A percentile compares a stretch with the other conserved stretches of the same genome.
These are phyloP conservation scores for Calophaca sinica DNA, from an alignment of 306 rosid species.

Conservation along the genomic window DNA sequence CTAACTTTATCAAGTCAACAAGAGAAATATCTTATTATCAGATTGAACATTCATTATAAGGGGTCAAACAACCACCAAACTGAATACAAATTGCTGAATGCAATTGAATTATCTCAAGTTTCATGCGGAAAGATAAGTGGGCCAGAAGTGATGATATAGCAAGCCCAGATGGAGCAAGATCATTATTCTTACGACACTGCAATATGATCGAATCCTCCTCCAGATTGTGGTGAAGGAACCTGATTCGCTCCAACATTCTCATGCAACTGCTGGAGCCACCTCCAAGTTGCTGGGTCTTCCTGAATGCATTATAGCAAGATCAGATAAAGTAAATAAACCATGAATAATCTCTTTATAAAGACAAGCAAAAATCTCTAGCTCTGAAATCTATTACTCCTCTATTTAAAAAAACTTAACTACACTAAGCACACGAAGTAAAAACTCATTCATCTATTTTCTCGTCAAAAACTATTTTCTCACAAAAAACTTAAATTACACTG, in stretches of 20 bases:
- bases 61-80: neutral
- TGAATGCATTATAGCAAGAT: slow-evolving; percentile 42
- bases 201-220: slow-evolving; percentile 67
- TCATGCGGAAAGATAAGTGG: neutral
- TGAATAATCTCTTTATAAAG: neutral
- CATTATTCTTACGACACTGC: slow-evolving; percentile 45
- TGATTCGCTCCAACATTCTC: slow-evolving; percentile 62
- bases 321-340: neutral
- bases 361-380: neutral
- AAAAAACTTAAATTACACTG: no score
- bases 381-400: neutral
- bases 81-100: neutral
- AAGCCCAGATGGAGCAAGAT: slow-evolving; percentile 20
- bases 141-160: neutral
- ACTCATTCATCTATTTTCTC: no score
- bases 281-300: slow-evolving; percentile 84
- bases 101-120: neutral
- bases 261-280: slow-evolving; percentile 76
- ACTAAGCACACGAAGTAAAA: no score
- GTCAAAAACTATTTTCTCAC: no score
- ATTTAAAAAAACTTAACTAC: no score
- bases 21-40: neutral
- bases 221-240: slow-evolving; percentile 58
- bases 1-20: neutral
- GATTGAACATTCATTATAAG: neutral